Base-by-base conservation (phyloP, 371 early-diverging fungal genomes). In the Syncephalastrum racemosum region DNA sequence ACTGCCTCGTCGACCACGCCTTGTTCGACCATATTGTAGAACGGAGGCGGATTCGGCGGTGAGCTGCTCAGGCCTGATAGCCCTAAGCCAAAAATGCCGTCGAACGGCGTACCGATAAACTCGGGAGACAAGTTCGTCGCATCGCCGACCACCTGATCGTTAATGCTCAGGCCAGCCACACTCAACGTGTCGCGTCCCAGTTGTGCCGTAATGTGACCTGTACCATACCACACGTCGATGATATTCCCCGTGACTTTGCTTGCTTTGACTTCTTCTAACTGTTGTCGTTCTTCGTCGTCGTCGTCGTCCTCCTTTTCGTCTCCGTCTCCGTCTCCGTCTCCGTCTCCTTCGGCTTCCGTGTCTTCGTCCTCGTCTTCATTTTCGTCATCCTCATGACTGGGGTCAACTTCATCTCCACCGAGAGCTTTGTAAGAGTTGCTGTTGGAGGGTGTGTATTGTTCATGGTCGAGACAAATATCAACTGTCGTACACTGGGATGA, bases 401-500 rank as follows among this genome's bases (percentile, higher is more conserved):
- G 36, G 36, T 31, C 36, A 12, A 10, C 36, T 31, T 31, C 36
- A 12, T 31, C 36, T 10, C 36, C 36, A 10, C 10, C 0, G 19
- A 52, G n/a, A 6, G 39, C 46, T 0, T 23, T 24, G 22, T 68
- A 62, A 0, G 73, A 47, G 1, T 23, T 20, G 0, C 68, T 70
- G 3, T 44, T 46, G 4, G 50, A 16, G 3, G 53, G 31, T 20
- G 54, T 41, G 40, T 59, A 76, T 40, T 66, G 54, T 14, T 54
- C 52, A 14, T 71, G 71, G 19, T 55, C 46, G 5, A 27, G 23
- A 39, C 76, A 75, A 1, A 70, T 50, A 1, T 92, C 89, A 46
- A 90, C 88, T 1, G 89, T 90, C 24, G 70, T 63, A 80, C 98
- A 97, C 54, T 87, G 78, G 2, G 90, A 86, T 15, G 94, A 94